Base-by-base conservation (phyloP, 148 eudicot species). In the Silene uniflora region DNA sequence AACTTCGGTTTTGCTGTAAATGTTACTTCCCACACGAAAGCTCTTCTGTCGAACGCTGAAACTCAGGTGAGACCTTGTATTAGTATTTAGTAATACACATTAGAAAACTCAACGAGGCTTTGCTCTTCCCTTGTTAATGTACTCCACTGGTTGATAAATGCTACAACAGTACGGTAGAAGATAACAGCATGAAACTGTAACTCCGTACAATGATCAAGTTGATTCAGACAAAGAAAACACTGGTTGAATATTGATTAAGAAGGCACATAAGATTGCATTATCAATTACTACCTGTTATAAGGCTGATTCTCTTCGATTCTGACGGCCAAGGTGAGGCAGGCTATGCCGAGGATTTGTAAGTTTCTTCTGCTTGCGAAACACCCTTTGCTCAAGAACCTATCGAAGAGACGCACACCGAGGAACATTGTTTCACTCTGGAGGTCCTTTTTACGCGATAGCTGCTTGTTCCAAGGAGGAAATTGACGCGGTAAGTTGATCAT, bases 221-320 rank as follows among this genome's bases (percentile, higher is more conserved):
- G 71, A 68, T 8, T 2, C 16, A 66, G 69, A 32, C 47, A 35
- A 49, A 24, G 13, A 16, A 70, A 32, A 70, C 39, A 13, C 61
- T 54, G 46, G 74, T n/a, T 16, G 62, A 17, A 7, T 1, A 55
- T 0, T n/a, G 3, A 68, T n/a, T 44, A 19, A 6, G 7, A 17
- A 9, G 7, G 42, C 42, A 3, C 42, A 35, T 35, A 35, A 2
- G 17, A 9, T 27, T 10, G n/a, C 8, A 39, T 12, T 44, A 46
- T n/a, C 60, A 21, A 54, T 61, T 54, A 24, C 49, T 81, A 95
- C 99, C 90, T 85, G 83, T 96, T 95, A 80, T 76, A 84, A 72
- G 97, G 99, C 86, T 92, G 99, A 71, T 89, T 92, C 77, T 96
- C 99, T 85, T 92, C 99, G 56, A 96, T 84, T 85, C 99, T 89